Evolutionary conservation across 768 basidiomycete genomes (phyloP), one percentile per base, ranked within the genome.

Genomic region (Mycena polygramma): DNA sequence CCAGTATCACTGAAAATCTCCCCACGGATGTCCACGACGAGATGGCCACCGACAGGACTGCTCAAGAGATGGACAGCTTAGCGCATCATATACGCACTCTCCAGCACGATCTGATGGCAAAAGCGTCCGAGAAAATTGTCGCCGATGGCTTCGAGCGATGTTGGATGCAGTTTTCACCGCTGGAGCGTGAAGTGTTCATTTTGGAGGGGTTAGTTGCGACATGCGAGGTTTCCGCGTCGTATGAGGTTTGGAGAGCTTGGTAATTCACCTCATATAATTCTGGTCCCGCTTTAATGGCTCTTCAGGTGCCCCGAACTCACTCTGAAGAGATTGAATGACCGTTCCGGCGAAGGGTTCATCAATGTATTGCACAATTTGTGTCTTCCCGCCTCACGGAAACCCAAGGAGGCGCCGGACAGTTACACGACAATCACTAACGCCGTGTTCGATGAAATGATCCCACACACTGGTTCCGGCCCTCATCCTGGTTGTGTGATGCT

Each of bases 151-250:
- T 74, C 43, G 73, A 63, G 45, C n/a, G 52, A 15, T 17, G 39
- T 15, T 73, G 69, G 73, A 67, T 48, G 41, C n/a, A 22, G 37
- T 64, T 69, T 43, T 68, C 55, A 9, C 14, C 39, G 13, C 35
- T 36, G 35, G 62, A 74, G 22, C 70, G 73, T 15, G 66, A 74
- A 37, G 63, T 60, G 20, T 65, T 69, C 55, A 68, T 73, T 9
- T 57, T 73, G 22, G 73, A 71, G 48, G 73, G 69, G 0, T 66
- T 74, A 8, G 52, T 63, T 14, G 54, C 69, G 14, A 64, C 73
- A 10, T 74, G 73, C 51, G 51, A 64, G 5, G 62, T 65, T 14
- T 63, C 69, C 10, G 45, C 66, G 14, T 46, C 59, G 35, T 71
- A 63, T n/a, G 73, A 74, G 62, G 45, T 9, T 24, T 43, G 54